Percentiles rank a stretch among this genome's conserved stretches.
These are phyloP conservation scores for Daldinia sp. DNA, from an alignment of 2,329 filamentous ascomycete species.

Conservation along the genomic window DNA sequence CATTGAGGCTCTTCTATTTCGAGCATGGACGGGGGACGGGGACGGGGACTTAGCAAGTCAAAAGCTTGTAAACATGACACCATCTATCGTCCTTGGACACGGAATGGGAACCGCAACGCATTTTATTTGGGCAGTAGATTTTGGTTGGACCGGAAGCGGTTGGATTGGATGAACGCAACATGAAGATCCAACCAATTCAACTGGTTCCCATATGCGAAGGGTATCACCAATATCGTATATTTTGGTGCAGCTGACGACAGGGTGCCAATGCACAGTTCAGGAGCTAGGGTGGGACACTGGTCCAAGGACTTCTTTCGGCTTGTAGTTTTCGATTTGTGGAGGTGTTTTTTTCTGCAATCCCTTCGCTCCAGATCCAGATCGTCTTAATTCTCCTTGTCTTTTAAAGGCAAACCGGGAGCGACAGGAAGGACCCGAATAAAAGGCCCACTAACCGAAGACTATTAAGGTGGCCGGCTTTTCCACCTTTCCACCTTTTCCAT, in stretches of 20 bases:
- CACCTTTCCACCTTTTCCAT: conserved; percentile 14
- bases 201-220: conserved; percentile 41
- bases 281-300: conserved; percentile 42
- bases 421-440: conserved; percentile 2
- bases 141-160: conserved; percentile 32
- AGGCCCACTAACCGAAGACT: conserved; percentile 20
- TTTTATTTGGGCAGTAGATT: conserved; percentile 35
- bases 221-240: conserved; percentile 44
- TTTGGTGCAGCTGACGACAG: conserved; percentile 45
- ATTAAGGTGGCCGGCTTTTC: conserved; percentile 35
- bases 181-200: conserved; percentile 42
- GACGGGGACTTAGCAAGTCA: not conserved
- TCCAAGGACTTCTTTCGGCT: conserved; percentile 36
- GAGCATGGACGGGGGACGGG: conserved; percentile 10
- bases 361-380: conserved; percentile 40
- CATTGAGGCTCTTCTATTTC: conserved; percentile 38
- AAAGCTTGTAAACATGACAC: conserved; percentile 35
- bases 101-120: conserved; percentile 37
- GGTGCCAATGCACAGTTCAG: conserved; percentile 46
- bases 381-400: conserved; percentile 22
- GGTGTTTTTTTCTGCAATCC: conserved; percentile 22
- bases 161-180: conserved; percentile 34
- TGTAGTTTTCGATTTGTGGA: conserved; percentile 22
- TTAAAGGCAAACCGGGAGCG: conserved; percentile 5
- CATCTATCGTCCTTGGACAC: conserved; percentile 31